A percentile compares a stretch with the other conserved stretches of the same genome.
Conservation (phyloP, 495 filamentous ascomycete genomes). For the Xylaria intraflava region DNA sequence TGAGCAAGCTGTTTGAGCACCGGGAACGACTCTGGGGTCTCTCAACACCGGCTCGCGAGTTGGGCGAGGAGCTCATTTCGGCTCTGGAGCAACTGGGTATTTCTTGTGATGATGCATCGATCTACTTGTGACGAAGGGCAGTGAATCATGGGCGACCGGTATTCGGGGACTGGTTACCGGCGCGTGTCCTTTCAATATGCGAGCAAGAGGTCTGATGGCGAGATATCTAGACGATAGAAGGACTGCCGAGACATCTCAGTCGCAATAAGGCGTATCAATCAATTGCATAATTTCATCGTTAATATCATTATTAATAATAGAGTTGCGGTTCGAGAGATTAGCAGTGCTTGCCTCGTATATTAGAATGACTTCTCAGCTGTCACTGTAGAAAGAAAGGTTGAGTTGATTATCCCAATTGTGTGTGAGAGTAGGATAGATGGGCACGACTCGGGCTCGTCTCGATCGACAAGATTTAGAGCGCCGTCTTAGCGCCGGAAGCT, state of each 20-base stretch:
- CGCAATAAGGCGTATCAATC: too few species aligned
- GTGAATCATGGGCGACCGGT: neutral
- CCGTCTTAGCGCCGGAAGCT: slow-evolving; percentile 1
- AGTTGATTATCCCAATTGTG: too few species aligned
- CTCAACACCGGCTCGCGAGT: neutral
- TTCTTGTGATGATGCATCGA: neutral
- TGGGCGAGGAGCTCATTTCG: slow-evolving; percentile 3
- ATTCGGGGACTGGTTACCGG: neutral
- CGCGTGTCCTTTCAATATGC: neutral
- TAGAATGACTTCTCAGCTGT: too few species aligned
- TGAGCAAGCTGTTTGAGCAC: neutral
- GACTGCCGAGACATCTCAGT: neutral
- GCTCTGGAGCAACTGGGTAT: neutral
- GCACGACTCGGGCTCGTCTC: too few species aligned
- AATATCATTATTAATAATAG: too few species aligned
- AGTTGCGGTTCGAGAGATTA: too few species aligned
- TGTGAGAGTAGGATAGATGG: too few species aligned
- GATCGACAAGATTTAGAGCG: neutral
- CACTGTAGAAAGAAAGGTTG: too few species aligned
- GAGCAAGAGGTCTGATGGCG: neutral
- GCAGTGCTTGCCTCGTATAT: too few species aligned
- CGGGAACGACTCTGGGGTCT: neutral
- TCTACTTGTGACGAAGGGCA: neutral
- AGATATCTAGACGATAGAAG: too few species aligned
- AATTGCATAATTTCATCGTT: too few species aligned